Evolutionary conservation across 306 rosid genomes (phyloP).

Genomic region (Fragaria nilgerrensis): DNA sequence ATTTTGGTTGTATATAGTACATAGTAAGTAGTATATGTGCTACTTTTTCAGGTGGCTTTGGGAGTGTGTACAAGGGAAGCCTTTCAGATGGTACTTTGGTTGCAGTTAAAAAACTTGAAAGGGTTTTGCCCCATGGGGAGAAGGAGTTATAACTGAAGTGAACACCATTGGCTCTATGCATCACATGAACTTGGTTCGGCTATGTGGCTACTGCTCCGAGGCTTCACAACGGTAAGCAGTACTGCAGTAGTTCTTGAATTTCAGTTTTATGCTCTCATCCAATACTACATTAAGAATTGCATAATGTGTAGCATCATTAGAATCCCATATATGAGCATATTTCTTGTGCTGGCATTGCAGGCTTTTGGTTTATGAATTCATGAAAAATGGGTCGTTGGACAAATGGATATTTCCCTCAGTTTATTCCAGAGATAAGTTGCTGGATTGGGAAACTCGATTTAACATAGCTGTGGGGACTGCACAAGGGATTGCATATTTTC

Average conservation of each 20-base stretch:
- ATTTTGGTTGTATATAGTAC: not conserved
- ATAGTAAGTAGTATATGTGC: constrained; percentile 12
- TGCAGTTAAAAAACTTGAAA: constrained; percentile 92
- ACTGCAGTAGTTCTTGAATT: not conserved
- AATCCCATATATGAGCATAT: not conserved
- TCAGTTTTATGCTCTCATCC: not conserved
- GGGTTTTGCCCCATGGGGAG: constrained; percentile 91
- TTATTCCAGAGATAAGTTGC: constrained; percentile 42
- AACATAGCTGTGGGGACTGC: constrained; percentile 69
- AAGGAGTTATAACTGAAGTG: constrained; percentile 90
- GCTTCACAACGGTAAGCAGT: constrained; percentile 62
- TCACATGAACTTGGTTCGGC: constrained; percentile 92
- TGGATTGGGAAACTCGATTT: constrained; percentile 78
- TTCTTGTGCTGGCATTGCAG: constrained; percentile 46
- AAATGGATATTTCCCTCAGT: constrained; percentile 79
- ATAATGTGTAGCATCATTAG: not conserved
- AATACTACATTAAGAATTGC: not conserved
- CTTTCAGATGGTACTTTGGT: constrained; percentile 76
- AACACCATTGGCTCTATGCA: constrained; percentile 97
- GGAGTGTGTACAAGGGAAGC: constrained; percentile 92
- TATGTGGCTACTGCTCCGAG: constrained; percentile 86
- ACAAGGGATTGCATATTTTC: constrained; percentile 92
- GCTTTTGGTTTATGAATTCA: constrained; percentile 86
- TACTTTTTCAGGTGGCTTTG: constrained; percentile 81
- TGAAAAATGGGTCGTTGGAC: constrained; percentile 93